A percentile compares a stretch with the other conserved stretches of the same genome.
Conservation (phyloP, 2,329 filamentous ascomycete species). For the Microsporum canis region DNA sequence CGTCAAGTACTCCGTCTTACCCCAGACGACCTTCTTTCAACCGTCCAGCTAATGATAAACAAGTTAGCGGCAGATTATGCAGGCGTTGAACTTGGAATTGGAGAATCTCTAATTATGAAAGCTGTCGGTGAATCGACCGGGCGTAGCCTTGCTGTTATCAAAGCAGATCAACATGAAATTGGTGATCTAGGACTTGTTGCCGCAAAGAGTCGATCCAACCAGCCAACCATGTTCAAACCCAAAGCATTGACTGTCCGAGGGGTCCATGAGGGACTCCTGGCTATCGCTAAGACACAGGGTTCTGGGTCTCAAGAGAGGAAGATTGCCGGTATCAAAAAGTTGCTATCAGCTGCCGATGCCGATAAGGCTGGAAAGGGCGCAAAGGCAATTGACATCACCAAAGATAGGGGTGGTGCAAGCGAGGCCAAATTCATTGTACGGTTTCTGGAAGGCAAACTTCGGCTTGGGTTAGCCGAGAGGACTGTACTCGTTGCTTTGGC, state of each 20-base stretch:
- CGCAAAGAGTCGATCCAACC: constrained; percentile 87
- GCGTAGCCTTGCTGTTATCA: constrained; percentile 77
- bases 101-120: constrained; percentile 97
- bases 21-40: constrained; percentile 74
- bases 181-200: constrained; percentile 90
- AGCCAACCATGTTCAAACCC: constrained; percentile 97
- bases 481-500: constrained; percentile 83
- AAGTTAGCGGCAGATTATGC: constrained; percentile 95
- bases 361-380: constrained; percentile 55
- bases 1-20: constrained; percentile 89
- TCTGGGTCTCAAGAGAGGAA: constrained; percentile 83
- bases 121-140: constrained; percentile 92
- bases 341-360: constrained; percentile 81
- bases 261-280: constrained; percentile 78
- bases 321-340: constrained; percentile 88
- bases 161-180: constrained; percentile 90
- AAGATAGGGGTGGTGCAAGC: constrained; percentile 86
- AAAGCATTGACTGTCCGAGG: constrained; percentile 77
- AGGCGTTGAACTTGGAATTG: constrained; percentile 94
- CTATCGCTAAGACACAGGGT: constrained; percentile 75
- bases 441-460: constrained; percentile 86
- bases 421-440: constrained; percentile 91
- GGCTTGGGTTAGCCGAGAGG: constrained; percentile 82
- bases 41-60: constrained; percentile 91
- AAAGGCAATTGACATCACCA: constrained; percentile 63